Evolutionary conservation across 129 eudicot species (phyloP).

Genomic region (Artemisia tridentata): DNA sequence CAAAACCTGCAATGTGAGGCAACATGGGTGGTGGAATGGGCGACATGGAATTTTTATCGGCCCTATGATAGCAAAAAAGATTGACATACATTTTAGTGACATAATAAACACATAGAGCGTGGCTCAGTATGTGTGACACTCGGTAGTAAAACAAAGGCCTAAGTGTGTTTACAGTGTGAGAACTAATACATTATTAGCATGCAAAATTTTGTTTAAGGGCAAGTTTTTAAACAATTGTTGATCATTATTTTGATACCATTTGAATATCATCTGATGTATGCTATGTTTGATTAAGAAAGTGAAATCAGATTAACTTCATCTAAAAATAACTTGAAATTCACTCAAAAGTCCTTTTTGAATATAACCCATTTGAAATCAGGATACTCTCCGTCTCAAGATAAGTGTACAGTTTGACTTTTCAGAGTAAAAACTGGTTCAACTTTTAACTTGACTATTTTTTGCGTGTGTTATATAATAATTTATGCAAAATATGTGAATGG

Average conservation of each 20-base stretch:
- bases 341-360: no score
- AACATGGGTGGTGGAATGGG: constrained; percentile 22
- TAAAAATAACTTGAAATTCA: no score
- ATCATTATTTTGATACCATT: constrained; percentile 17
- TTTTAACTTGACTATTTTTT: no score
- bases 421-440: no score
- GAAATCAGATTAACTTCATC: background rate
- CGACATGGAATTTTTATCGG: constrained; percentile 56
- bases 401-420: no score
- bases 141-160: background rate
- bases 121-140: constrained; percentile 2
- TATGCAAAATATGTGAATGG: no score
- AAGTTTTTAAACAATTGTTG: constrained; percentile 17
- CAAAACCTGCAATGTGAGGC: constrained; percentile 61
- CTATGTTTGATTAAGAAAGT: constrained; percentile 12
- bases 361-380: no score
- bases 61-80: constrained; percentile 1
- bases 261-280: constrained; percentile 9
- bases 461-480: no score
- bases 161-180: constrained; percentile 18
- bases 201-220: background rate
- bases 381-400: no score
- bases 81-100: constrained; percentile 24
- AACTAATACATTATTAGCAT: constrained; percentile 8
- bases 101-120: constrained; percentile 8